phyloP scores from a whole-genome alignment of 1,284 basidiomycete species.

The Heterobasidion occidentale region DNA sequence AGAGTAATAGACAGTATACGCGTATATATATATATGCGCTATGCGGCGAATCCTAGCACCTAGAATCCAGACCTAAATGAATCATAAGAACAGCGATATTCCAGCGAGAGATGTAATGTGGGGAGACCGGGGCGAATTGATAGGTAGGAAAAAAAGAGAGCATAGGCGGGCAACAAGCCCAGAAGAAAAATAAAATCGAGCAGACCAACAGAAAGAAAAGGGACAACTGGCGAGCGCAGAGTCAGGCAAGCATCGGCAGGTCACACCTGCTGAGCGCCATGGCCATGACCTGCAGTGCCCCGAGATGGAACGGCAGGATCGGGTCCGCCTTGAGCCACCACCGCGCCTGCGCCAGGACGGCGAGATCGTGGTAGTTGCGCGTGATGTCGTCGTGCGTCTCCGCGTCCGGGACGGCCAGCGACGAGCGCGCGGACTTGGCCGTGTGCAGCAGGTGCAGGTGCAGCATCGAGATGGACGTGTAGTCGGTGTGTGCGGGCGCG shows the following conservation, averaged over 20 bases:
- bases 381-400: constrained; percentile 49
- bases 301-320: constrained; percentile 59
- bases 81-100: no score
- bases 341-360: constrained; percentile 45
- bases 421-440: constrained; percentile 30
- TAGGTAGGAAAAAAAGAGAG: no score
- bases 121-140: no score
- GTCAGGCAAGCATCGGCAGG: neutral
- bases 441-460: constrained; percentile 55
- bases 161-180: no score
- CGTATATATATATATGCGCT: no score
- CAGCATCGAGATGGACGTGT: constrained; percentile 41
- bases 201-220: neutral
- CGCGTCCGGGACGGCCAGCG: constrained; percentile 25
- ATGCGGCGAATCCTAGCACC: no score
- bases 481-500: constrained; percentile 31
- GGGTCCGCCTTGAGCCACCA: constrained; percentile 46
- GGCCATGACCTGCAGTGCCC: constrained; percentile 55
- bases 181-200: neutral
- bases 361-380: constrained; percentile 59
- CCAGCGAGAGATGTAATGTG: no score
- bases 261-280: constrained; percentile 22
- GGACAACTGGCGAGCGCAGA: neutral
- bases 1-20: no score
- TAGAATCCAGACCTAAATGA: no score